A percentile compares a stretch with the other conserved stretches of the same genome.
Evolutionary conservation across 805 yeast genomes (phyloP).

Genomic region (Clavispora carvajalis): DNA sequence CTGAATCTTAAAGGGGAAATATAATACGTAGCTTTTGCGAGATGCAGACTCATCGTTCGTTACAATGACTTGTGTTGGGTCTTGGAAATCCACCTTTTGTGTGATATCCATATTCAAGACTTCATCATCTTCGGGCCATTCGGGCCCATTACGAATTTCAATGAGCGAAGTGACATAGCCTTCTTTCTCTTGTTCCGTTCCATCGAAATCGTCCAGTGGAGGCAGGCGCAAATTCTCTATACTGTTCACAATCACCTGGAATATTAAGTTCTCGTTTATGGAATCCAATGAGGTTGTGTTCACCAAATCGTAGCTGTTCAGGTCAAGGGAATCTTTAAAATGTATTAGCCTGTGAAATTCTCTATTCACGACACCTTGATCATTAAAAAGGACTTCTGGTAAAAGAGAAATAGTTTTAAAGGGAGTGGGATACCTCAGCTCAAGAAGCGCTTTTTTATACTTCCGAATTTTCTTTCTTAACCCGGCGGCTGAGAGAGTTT

Average conservation of each 20-base stretch:
- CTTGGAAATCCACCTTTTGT: constrained; percentile 40
- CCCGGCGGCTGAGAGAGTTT: constrained; percentile 25
- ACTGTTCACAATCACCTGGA: constrained; percentile 32
- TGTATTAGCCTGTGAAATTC: constrained; percentile 27
- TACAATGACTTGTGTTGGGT: constrained; percentile 42
- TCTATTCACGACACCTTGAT: constrained; percentile 24
- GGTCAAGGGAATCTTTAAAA: constrained; percentile 15
- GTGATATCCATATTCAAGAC: constrained; percentile 27
- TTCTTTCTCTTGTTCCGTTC: background rate
- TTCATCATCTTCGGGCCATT: constrained; percentile 36
- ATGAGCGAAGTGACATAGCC: constrained; percentile 22
- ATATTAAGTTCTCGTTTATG: constrained; percentile 33
- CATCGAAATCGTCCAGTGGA: background rate
- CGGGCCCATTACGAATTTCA: constrained; percentile 39
- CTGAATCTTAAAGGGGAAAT: constrained; percentile 44
- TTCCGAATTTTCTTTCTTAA: constrained; percentile 29
- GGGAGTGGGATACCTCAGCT: constrained; percentile 30
- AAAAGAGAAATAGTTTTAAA: constrained; percentile 31
- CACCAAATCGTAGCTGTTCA: constrained; percentile 17
- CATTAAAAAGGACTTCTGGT: constrained; percentile 33
- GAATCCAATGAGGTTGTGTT: constrained; percentile 24
- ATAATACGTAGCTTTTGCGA: constrained; percentile 29
- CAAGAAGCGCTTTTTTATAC: constrained; percentile 25
- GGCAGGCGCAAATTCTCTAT: constrained; percentile 19
- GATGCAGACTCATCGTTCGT: constrained; percentile 32